Conservation (phyloP, 1,284 basidiomycete genomes). For the Heterobasidion occidentale region DNA sequence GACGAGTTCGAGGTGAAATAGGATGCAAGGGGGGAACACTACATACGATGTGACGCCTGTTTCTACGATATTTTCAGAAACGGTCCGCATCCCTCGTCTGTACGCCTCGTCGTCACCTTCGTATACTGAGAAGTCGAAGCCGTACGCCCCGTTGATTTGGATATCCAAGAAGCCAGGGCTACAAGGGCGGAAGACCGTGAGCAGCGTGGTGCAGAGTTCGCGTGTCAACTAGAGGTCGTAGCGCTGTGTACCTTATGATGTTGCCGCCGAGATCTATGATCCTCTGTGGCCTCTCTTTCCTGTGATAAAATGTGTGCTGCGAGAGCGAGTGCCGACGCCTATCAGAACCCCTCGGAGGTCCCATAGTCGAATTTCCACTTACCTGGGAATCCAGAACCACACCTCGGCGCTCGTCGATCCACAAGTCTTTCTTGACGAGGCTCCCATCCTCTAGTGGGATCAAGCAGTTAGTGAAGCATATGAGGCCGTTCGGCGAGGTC, state of each 20-base stretch:
- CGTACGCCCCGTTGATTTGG: constrained; percentile 85
- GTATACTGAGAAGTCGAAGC: constrained; percentile 83
- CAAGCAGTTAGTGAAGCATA: constrained; percentile 83
- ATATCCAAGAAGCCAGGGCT: constrained; percentile 77
- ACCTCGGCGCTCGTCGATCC: constrained; percentile 67
- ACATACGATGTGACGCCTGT: constrained; percentile 84
- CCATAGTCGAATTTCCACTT: constrained; percentile 5
- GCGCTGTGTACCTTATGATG: constrained; percentile 51
- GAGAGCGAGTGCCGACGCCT: neutral
- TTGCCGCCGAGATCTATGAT: constrained; percentile 64
- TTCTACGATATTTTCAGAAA: constrained; percentile 73
- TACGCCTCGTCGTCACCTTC: constrained; percentile 66
- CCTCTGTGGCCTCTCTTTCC: constrained; percentile 51
- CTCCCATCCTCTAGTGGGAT: constrained; percentile 71
- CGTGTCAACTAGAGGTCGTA: neutral
- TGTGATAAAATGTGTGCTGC: constrained; percentile 60
- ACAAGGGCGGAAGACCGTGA: neutral
- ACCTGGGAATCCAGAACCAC: constrained; percentile 71
- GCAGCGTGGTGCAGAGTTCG: neutral
- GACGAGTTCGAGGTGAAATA: neutral
- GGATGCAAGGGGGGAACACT: constrained; percentile 5
- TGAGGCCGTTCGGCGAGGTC: constrained; percentile 48
- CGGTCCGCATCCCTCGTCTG: constrained; percentile 56
- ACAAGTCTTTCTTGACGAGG: constrained; percentile 61
- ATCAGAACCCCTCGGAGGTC: neutral